Evolutionary conservation across 345 rosid species (phyloP), one percentile per base, ranked within the genome.

Genomic region (Eucalyptus cloeziana): DNA sequence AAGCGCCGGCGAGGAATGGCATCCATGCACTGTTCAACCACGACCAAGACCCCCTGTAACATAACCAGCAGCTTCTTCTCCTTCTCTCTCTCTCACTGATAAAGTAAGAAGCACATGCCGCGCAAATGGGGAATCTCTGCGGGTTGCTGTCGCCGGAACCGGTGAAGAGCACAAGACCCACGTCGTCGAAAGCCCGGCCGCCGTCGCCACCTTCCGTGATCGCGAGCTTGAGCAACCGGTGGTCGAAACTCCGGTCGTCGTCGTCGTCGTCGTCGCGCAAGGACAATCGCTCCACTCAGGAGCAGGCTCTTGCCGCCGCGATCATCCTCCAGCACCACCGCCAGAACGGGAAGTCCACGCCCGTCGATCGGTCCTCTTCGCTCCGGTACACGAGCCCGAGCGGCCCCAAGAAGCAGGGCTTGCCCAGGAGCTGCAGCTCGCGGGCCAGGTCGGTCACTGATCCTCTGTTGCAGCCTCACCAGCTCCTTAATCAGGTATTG

Each of bases 341-440:
- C 90, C 97, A 92, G 22, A 94, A 95, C 33, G 93, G 88, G 2
- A 94, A 86, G 37, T 94, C 95, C 16, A 52, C 94, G 87, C 95
- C 95, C 13, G 95, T 96, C 94, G 99, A 96, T 90, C 97, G 99
- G 49, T 97, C 99, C 13, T 69, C 94, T 19, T 97, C 99, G 2
- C 90, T 95, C 27, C 93, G 98, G 83, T 94, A 93, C 92, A 94
- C 95, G 51, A 94, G 91, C 86, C 58, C 89, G 88, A 91, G 47
- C 64, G 47, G 30, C 27, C 50, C 97, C 37, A 96, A 94, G 93
- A 95, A 94, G 92, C 91, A 88, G 86, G 96, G 93, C 90, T 91
- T 97, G 91, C 97, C 99, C 76, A 93, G 98, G 88, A 97, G 98
- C 92, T 96, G 99, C 47, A 97, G 98, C 90, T 90, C 98, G 21